Base-by-base conservation (phyloP, 495 filamentous ascomycete species). In the Trichoderma erinaceum region DNA sequence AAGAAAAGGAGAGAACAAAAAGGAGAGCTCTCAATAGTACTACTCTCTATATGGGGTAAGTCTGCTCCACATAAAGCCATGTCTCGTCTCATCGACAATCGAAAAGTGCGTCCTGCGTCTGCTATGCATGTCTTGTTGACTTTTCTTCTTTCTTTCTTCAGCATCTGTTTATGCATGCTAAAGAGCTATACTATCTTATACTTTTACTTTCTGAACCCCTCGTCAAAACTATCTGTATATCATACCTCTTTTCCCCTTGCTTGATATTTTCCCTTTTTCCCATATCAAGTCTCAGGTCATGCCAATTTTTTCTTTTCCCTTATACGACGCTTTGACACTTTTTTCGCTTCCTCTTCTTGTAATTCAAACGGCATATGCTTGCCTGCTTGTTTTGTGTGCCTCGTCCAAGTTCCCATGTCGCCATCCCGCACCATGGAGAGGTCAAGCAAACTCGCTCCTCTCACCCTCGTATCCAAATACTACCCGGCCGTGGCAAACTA, bases 401-500 rank as follows among this genome's bases (percentile, higher is more conserved):
- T 29, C 29, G 29, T 29, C 29, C 29, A 29, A 29, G 29, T 29
- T 4, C 29, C 29, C 35, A 38, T 38, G 35, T 38, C 35, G 5
- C 35, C 35, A 38, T 0, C 35, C 35, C 35, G 27, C 13, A 27
- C n/a, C 23, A 66, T 50, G 65, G 43, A 66, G 65, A 41, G 65
- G 21, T 11, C 41, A 41, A 68, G 58, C 67, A 68, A 61, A 38
- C 67, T 68, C 56, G 58, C 58, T n/a, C 50, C 64, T 4, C 48
- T 64, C 43, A 68, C 41, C 23, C 58, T 68, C 38, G 58, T 68
- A 18, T 64, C 67, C 1, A 68, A 64, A 41, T 32, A 64, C 38
- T 44, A 64, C n/a, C 58, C 58, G 4, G 29, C 29, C 16, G 58
- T 68, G 3, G 56, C 67, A 23, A 68, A 68, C 67, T 68, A 68